phyloP scores from a whole-genome alignment of 257 asterid genomes.

The Salvia miltiorrhiza region DNA sequence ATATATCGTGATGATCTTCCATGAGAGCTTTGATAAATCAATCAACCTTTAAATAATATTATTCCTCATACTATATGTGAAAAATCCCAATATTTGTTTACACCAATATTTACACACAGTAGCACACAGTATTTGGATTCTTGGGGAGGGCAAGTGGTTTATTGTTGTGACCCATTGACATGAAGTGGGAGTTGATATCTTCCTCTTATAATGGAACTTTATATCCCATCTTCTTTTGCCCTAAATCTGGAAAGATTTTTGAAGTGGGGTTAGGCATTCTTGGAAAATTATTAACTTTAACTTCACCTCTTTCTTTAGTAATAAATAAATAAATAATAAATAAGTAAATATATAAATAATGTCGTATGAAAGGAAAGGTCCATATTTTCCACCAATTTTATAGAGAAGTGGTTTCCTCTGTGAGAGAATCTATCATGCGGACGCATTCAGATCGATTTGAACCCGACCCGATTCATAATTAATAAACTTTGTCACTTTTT shows the following conservation, averaged over 20 bases:
- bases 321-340: background rate
- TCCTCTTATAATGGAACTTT: conserved; percentile 27
- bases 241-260: conserved; percentile 21
- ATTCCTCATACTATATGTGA: background rate
- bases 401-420: too few species aligned
- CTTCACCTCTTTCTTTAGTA: background rate
- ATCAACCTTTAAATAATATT: background rate
- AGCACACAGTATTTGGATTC: conserved; percentile 6
- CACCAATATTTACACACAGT: background rate
- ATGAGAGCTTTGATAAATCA: too few species aligned
- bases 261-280: conserved; percentile 13
- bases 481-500: too few species aligned
- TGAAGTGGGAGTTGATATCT: conserved; percentile 31
- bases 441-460: too few species aligned
- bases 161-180: conserved; percentile 27
- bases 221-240: conserved; percentile 20
- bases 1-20: too few species aligned
- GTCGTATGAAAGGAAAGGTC: background rate
- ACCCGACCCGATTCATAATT: too few species aligned
- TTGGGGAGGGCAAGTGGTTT: conserved; percentile 1
- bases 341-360: background rate
- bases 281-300: background rate
- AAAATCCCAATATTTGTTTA: background rate
- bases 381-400: background rate
- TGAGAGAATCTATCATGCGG: too few species aligned